A percentile compares a stretch with the other conserved stretches of the same genome.
Evolutionary conservation across 192 early-diverging fungal species (phyloP).

Genomic region (Cetraspora pellucida): DNA sequence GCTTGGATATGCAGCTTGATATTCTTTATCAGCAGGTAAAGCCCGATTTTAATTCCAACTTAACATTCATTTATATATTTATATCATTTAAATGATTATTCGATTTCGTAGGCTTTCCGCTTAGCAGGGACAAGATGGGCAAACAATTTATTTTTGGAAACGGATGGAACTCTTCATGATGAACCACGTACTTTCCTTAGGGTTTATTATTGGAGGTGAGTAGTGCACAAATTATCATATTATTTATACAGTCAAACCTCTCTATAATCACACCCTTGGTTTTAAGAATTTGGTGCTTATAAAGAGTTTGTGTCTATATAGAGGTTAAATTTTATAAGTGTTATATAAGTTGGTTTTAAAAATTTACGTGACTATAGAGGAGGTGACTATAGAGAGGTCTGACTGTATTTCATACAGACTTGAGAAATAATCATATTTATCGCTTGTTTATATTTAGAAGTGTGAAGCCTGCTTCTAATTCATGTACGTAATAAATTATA

Average conservation of each 20-base stretch:
- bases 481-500: too few species aligned
- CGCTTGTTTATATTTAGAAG: too few species aligned
- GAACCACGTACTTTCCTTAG: neutral
- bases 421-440: neutral
- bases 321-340: too few species aligned
- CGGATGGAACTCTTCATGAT: neutral
- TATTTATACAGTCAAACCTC: too few species aligned
- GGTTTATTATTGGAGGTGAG: slow-evolving; percentile 26
- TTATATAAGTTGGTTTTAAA: too few species aligned
- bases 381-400: too few species aligned
- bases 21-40: slow-evolving; percentile 19
- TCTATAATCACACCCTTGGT: too few species aligned
- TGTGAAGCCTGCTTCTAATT: too few species aligned
- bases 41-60: neutral
- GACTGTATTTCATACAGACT: too few species aligned
- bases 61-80: neutral
- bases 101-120: neutral
- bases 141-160: neutral
- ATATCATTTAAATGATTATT: neutral
- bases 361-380: too few species aligned
- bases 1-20: slow-evolving; percentile 14
- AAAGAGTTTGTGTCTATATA: too few species aligned
- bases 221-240: neutral
- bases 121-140: neutral
- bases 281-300: too few species aligned